phyloP scores from a whole-genome alignment of 345 rosid genomes.

The Geranium brycei region DNA sequence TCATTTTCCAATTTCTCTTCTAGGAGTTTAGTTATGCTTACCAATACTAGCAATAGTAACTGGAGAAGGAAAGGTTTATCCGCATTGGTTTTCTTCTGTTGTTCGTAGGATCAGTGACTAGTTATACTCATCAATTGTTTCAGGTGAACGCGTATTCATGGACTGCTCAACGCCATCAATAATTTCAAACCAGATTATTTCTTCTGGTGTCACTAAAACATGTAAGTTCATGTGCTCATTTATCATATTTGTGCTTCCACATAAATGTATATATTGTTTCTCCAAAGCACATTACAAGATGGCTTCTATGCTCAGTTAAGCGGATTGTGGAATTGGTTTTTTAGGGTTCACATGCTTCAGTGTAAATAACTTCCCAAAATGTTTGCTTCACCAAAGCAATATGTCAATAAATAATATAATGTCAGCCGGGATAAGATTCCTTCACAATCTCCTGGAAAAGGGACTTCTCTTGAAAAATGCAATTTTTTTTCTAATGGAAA shows the following conservation, averaged over 20 bases:
- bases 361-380: too few species aligned
- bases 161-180: slow-evolving; percentile 50
- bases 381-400: too few species aligned
- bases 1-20: too few species aligned
- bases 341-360: background rate
- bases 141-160: slow-evolving; percentile 81
- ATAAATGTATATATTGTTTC: background rate
- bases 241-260: background rate
- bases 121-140: slow-evolving; percentile 3
- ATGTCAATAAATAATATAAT: too few species aligned
- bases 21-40: too few species aligned
- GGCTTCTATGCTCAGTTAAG: background rate
- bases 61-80: too few species aligned
- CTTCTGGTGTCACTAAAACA: slow-evolving; percentile 53
- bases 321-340: background rate
- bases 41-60: too few species aligned
- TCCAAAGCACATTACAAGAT: background rate
- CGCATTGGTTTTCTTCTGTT: background rate
- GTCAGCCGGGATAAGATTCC: background rate
- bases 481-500: background rate
- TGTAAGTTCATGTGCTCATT: slow-evolving; percentile 32
- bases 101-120: background rate
- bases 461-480: background rate
- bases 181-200: slow-evolving; percentile 54
- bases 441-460: background rate